Evolutionary conservation across 495 filamentous ascomycete species (phyloP).

Genomic region (Chaetomium fimeti): DNA sequence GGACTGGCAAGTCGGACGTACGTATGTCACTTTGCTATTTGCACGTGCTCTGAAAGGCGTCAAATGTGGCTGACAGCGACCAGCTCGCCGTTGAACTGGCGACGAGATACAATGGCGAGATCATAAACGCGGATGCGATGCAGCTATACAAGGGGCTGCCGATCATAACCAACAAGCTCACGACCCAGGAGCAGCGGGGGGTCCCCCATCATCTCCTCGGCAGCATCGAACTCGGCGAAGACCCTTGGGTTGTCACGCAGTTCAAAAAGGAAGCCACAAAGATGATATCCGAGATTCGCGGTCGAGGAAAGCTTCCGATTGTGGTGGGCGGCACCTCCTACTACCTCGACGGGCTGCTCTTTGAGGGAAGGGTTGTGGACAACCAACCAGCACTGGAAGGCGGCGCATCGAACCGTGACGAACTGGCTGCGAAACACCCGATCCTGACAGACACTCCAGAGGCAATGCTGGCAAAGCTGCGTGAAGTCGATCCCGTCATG

Average conservation of each 20-base stretch:
- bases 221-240: constrained; percentile 66
- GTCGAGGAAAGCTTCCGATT: constrained; percentile 76
- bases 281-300: constrained; percentile 73
- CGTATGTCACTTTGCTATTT: constrained; percentile 48
- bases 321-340: constrained; percentile 94
- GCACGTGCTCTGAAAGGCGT: background rate
- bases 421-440: constrained; percentile 55
- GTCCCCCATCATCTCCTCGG: constrained; percentile 89
- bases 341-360: constrained; percentile 85
- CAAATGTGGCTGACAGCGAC: constrained; percentile 23
- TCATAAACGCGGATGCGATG: constrained; percentile 99
- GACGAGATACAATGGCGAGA: constrained; percentile 79
- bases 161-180: constrained; percentile 93
- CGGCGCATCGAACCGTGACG: constrained; percentile 30
- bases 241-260: constrained; percentile 74
- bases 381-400: constrained; percentile 40
- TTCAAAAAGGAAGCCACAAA: constrained; percentile 68
- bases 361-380: constrained; percentile 62
- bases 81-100: constrained; percentile 93
- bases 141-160: constrained; percentile 93
- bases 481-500: constrained; percentile 83
- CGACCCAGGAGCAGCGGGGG: constrained; percentile 67
- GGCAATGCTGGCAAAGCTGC: constrained; percentile 66
- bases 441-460: constrained; percentile 70
- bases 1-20: constrained; percentile 99